Evolutionary conservation across 495 filamentous ascomycete genomes (phyloP).

Genomic region (Hypoxylon subgilvum): DNA sequence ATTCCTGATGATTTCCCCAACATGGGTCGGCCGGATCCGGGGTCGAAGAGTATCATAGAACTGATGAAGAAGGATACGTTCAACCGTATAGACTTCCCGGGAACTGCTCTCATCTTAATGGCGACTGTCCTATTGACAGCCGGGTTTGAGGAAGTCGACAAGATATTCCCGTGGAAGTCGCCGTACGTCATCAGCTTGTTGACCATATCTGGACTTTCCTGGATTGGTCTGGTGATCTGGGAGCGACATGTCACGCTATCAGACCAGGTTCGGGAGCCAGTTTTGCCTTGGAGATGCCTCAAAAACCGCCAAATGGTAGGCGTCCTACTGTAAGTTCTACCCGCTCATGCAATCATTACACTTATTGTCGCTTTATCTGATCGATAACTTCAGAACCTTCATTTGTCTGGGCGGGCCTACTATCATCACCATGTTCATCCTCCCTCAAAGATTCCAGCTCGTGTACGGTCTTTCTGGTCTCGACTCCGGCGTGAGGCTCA

Average conservation of each 20-base stretch:
- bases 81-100: slow-evolving; percentile 18
- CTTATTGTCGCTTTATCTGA: background rate
- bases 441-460: slow-evolving; percentile 57
- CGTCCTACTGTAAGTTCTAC: slow-evolving; percentile 15
- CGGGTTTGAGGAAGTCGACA: slow-evolving; percentile 41
- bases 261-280: slow-evolving; percentile 8
- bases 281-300: slow-evolving; percentile 33
- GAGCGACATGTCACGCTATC: slow-evolving; percentile 11
- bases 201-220: background rate
- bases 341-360: background rate
- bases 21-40: slow-evolving; percentile 9
- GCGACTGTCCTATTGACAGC: slow-evolving; percentile 28
- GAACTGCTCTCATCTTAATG: slow-evolving; percentile 27
- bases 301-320: slow-evolving; percentile 18
- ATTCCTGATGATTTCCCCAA: slow-evolving; percentile 20
- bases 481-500: slow-evolving; percentile 54
- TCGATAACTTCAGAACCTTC: background rate
- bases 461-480: slow-evolving; percentile 45
- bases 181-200: slow-evolving; percentile 33
- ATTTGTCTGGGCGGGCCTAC: slow-evolving; percentile 13
- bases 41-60: background rate
- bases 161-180: slow-evolving; percentile 33
- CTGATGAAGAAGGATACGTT: background rate
- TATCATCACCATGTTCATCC: slow-evolving; percentile 47
- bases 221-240: background rate